Percentiles rank a stretch among this genome's conserved stretches.
These are phyloP conservation scores for Talaromyces sp. DNA, from an alignment of 2,329 filamentous ascomycete species.

Conservation along the genomic window DNA sequence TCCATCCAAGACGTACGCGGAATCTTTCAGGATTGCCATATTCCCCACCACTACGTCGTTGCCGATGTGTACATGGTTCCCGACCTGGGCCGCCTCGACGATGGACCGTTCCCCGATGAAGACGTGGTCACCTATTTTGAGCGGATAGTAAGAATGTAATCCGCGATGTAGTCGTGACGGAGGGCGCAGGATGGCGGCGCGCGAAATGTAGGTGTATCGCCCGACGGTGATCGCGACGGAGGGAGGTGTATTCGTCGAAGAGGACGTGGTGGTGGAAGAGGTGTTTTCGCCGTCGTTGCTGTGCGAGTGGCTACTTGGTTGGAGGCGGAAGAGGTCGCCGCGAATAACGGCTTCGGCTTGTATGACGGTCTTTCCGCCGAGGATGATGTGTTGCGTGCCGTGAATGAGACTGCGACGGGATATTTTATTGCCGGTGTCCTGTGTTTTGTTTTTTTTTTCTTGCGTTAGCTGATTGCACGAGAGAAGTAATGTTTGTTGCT, in stretches of 20 bases:
- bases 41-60: constrained; percentile 72
- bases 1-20: constrained; percentile 79
- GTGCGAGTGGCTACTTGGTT: constrained; percentile 29
- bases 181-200: constrained; percentile 73
- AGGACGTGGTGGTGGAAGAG: constrained; percentile 27
- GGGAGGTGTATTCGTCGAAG: constrained; percentile 20
- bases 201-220: constrained; percentile 82
- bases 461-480: not conserved
- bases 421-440: constrained; percentile 99
- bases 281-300: constrained; percentile 16
- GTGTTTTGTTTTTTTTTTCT: too few species aligned
- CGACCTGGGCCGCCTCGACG: constrained; percentile 78
- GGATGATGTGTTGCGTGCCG: constrained; percentile 95
- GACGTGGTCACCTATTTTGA: constrained; percentile 92
- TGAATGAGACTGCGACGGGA: constrained; percentile 86
- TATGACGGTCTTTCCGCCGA: constrained; percentile 93
- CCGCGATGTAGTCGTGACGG: constrained; percentile 80
- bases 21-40: constrained; percentile 91
- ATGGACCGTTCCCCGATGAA: constrained; percentile 74
- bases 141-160: constrained; percentile 50
- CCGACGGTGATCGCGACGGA: constrained; percentile 72
- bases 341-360: constrained; percentile 92
- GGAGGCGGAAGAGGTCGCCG: constrained; percentile 70
- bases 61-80: constrained; percentile 82
- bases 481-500: not conserved